These are phyloP conservation scores for Auriscalpium microsporum DNA, from an alignment of 768 basidiomycete species.

Conservation along the genomic window DNA sequence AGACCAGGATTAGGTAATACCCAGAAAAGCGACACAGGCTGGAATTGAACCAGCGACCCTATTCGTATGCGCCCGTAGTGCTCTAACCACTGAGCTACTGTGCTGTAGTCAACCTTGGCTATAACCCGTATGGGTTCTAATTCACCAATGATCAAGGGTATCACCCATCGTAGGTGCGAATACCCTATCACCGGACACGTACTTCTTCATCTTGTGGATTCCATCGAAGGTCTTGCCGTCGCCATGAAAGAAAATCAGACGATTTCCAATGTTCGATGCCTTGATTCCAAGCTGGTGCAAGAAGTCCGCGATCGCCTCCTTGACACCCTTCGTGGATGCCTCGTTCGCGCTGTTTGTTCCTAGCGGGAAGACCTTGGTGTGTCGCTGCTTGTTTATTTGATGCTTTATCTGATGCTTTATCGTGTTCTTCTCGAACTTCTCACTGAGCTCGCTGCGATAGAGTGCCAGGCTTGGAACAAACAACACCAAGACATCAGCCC, in stretches of 20 bases:
- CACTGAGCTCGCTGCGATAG: background rate
- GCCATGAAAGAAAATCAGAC: background rate
- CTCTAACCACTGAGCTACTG: no score
- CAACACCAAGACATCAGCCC: background rate
- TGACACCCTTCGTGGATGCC: background rate
- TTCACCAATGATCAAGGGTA: no score
- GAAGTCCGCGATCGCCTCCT: background rate
- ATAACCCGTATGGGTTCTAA: no score
- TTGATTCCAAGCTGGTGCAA: background rate
- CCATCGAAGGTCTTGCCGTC: background rate
- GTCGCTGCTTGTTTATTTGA: background rate
- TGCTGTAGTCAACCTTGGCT: no score
- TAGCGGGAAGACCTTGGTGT: background rate
- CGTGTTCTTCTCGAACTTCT: background rate
- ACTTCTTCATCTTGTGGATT: background rate
- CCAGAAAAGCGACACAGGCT: no score
- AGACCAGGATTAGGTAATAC: no score
- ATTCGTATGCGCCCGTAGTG: no score
- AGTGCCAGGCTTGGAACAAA: background rate
- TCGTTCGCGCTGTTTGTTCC: background rate
- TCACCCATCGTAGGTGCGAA: no score
- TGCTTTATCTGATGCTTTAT: background rate
- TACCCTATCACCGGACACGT: no score
- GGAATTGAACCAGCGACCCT: no score
- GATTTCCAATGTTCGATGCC: background rate